Percentiles rank a stretch among this genome's conserved stretches.
phyloP scores from a whole-genome alignment of 768 basidiomycete species.

The Sarcomyxa edulis region DNA sequence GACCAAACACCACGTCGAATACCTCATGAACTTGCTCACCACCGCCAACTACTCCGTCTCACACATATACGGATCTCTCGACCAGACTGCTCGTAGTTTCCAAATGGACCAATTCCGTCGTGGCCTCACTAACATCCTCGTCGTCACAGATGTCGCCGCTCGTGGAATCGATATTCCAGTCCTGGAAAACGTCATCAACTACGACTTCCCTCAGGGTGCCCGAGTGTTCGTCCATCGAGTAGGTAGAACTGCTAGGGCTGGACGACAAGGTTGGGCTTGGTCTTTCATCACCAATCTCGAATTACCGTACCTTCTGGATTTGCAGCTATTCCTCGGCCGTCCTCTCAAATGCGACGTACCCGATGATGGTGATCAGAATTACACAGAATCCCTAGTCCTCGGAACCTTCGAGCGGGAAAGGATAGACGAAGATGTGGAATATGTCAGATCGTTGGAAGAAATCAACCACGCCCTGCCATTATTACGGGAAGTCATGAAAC shows the following conservation, averaged over 20 bases:
- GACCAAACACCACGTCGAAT: conserved; percentile 99
- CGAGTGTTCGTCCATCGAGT: conserved; percentile 96
- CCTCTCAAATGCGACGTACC: conserved; percentile 57
- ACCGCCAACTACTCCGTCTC: conserved; percentile 86
- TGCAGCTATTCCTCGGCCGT: conserved; percentile 87
- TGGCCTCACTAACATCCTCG: conserved; percentile 74
- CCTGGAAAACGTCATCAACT: conserved; percentile 95
- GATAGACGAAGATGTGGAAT: conserved; percentile 83
- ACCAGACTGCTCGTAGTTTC: conserved; percentile 81
- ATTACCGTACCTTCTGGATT: conserved; percentile 85
- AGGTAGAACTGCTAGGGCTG: conserved; percentile 93
- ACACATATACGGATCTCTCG: conserved; percentile 93
- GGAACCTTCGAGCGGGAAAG: conserved; percentile 77
- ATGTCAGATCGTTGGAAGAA: conserved; percentile 60
- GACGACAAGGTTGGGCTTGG: conserved; percentile 95
- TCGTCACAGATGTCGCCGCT: conserved; percentile 97
- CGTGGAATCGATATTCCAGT: conserved; percentile 98
- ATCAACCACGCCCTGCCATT: conserved; percentile 58
- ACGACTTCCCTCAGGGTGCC: conserved; percentile 94
- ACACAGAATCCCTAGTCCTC: conserved; percentile 69
- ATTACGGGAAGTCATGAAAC: conserved; percentile 77
- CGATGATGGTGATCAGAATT: conserved; percentile 51
- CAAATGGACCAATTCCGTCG: conserved; percentile 91
- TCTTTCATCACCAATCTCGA: conserved; percentile 85
- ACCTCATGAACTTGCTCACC: conserved; percentile 71